Percentiles rank a stretch among this genome's conserved stretches.
phyloP scores from a whole-genome alignment of 2,329 filamentous ascomycete species.

The Emergomyces orientalis region DNA sequence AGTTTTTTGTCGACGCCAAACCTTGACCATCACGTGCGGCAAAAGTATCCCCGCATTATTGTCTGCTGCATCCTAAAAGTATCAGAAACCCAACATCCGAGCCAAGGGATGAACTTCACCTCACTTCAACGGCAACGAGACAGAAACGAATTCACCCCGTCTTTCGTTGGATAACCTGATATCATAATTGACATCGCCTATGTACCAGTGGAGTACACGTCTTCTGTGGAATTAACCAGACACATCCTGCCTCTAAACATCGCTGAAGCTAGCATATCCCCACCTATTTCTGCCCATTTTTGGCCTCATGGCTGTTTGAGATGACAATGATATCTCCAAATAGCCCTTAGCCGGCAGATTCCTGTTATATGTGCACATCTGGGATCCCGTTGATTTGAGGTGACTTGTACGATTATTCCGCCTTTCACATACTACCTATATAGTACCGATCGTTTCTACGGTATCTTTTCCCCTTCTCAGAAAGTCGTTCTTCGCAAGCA shows the following conservation, averaged over 20 bases:
- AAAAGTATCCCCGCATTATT: not conserved
- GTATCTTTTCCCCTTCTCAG: not conserved
- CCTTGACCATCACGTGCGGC: not conserved
- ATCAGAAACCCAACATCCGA: not conserved
- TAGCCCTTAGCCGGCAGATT: not conserved
- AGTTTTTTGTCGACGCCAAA: too few relatives aligned
- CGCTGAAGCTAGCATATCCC: not conserved
- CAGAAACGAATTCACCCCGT: not conserved
- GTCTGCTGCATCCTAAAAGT: not conserved
- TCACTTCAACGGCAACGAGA: not conserved
- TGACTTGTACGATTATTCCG: not conserved
- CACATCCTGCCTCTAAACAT: not conserved
- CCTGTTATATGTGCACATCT: not conserved
- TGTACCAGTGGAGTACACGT: not conserved
- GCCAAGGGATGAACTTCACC: not conserved
- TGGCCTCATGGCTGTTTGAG: not conserved
- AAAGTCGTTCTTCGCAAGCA: not conserved
- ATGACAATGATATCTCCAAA: not conserved
- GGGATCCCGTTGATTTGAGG: not conserved
- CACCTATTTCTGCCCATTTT: not conserved
- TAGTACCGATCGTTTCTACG: not conserved
- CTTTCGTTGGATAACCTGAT: not conserved
- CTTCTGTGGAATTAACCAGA: not conserved
- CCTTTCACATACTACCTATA: not conserved
- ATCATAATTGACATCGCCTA: not conserved